Conservation (phyloP, 2,329 filamentous ascomycete genomes). For the Penicillium sp. region DNA sequence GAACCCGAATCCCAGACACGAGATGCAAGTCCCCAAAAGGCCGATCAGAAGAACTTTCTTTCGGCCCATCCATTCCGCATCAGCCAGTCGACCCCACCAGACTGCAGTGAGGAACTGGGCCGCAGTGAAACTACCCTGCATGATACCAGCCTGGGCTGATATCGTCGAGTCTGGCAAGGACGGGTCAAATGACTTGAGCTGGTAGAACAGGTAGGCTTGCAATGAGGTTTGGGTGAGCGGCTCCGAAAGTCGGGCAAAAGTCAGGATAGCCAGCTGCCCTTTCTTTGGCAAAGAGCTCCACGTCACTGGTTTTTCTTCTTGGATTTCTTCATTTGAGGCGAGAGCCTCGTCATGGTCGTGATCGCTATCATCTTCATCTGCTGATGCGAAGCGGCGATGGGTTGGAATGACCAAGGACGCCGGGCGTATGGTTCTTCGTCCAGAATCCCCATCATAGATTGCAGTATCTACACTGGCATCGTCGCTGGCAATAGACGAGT, state of each 20-base stretch:
- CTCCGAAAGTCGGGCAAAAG: constrained; percentile 76
- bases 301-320: constrained; percentile 54
- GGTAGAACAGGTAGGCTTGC: constrained; percentile 83
- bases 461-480: constrained; percentile 21
- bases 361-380: constrained; percentile 17
- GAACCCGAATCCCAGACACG: constrained; percentile 69
- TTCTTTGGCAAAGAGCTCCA: constrained; percentile 77
- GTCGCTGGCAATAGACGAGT: constrained; percentile 17
- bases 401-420: constrained; percentile 16
- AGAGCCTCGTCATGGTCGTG: constrained; percentile 17
- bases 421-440: constrained; percentile 11
- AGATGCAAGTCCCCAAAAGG: constrained; percentile 67
- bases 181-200: constrained; percentile 75
- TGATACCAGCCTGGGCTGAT: constrained; percentile 72
- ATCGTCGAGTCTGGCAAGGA: constrained; percentile 63
- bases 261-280: constrained; percentile 74
- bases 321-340: background rate
- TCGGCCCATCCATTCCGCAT: constrained; percentile 66
- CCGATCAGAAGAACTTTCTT: constrained; percentile 80
- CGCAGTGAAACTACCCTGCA: constrained; percentile 77
- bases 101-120: constrained; percentile 83
- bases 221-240: constrained; percentile 78
- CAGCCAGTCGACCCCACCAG: constrained; percentile 73
- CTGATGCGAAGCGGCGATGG: constrained; percentile 17
- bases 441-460: constrained; percentile 14